These are phyloP conservation scores for Dacryopinax primogenitus DNA, from an alignment of 768 basidiomycete species.

Conservation along the genomic window DNA sequence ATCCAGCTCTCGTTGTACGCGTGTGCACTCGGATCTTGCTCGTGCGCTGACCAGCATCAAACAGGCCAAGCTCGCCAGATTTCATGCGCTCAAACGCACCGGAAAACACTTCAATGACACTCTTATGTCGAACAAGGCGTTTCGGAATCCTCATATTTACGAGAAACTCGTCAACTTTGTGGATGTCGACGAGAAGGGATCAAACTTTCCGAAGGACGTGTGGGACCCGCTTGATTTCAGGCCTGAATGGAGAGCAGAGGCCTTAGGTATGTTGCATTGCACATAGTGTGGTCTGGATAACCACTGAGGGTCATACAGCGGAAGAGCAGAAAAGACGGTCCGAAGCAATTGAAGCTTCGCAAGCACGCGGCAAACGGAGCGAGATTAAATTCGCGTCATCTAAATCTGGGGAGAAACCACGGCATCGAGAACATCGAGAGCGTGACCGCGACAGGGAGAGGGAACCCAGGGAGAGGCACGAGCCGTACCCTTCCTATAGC, in stretches of 20 bases:
- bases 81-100: conserved; percentile 57
- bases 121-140: conserved; percentile 81
- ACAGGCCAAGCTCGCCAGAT: conserved; percentile 71
- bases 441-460: neutral
- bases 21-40: neutral
- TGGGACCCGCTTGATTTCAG: conserved; percentile 60
- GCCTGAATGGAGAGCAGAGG: conserved; percentile 62
- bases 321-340: conserved; percentile 47
- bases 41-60: neutral
- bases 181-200: conserved; percentile 75
- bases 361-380: conserved; percentile 43
- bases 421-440: neutral
- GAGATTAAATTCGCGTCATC: conserved; percentile 48
- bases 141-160: conserved; percentile 95
- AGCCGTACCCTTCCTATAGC: neutral
- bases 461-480: neutral
- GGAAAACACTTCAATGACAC: conserved; percentile 93
- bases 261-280: conserved; percentile 47
- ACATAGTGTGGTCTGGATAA: neutral
- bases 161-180: conserved; percentile 90
- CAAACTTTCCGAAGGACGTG: conserved; percentile 58
- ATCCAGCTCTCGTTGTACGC: conserved; percentile 50
- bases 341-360: conserved; percentile 44
- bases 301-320: conserved; percentile 32
- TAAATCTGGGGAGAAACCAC: neutral